A percentile compares a stretch with the other conserved stretches of the same genome.
Evolutionary conservation across 805 yeast genomes (phyloP).

Genomic region (Gaillardinia entomophila): DNA sequence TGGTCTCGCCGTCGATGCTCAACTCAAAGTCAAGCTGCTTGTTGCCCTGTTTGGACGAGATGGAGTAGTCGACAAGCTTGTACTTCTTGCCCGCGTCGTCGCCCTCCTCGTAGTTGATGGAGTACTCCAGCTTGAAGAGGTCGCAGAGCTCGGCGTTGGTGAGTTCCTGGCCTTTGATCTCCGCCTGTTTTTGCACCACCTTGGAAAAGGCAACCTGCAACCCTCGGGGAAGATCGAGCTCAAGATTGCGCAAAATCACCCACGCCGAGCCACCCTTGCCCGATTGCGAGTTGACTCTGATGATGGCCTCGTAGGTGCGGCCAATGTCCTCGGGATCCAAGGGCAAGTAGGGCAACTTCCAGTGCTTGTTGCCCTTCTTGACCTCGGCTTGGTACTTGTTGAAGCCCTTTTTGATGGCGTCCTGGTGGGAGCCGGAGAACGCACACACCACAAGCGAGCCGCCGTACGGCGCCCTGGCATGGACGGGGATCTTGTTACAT

Average conservation of each 20-base stretch:
- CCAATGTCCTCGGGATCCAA: constrained; percentile 80
- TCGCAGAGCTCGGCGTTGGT: constrained; percentile 58
- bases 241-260: constrained; percentile 66
- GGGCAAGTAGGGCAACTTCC: constrained; percentile 76
- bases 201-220: constrained; percentile 65
- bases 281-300: constrained; percentile 80
- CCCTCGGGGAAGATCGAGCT: constrained; percentile 67
- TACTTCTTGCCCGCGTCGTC: not conserved
- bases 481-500: constrained; percentile 72
- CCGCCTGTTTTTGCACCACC: constrained; percentile 61
- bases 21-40: constrained; percentile 35
- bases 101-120: constrained; percentile 17
- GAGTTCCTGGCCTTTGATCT: constrained; percentile 61
- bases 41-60: constrained; percentile 13
- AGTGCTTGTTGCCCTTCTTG: constrained; percentile 31
- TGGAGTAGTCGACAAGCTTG: constrained; percentile 36
- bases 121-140: constrained; percentile 52
- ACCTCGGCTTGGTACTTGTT: constrained; percentile 45
- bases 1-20: constrained; percentile 31
- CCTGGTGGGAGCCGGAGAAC: constrained; percentile 70
- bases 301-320: constrained; percentile 74
- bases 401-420: constrained; percentile 66
- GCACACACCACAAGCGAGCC: constrained; percentile 78
- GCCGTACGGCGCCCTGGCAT: constrained; percentile 74
- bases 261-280: constrained; percentile 88